A percentile compares a stretch with the other conserved stretches of the same genome.
These are phyloP conservation scores for Lentinula detonsa DNA, from an alignment of 768 basidiomycete species.

Conservation along the genomic window DNA sequence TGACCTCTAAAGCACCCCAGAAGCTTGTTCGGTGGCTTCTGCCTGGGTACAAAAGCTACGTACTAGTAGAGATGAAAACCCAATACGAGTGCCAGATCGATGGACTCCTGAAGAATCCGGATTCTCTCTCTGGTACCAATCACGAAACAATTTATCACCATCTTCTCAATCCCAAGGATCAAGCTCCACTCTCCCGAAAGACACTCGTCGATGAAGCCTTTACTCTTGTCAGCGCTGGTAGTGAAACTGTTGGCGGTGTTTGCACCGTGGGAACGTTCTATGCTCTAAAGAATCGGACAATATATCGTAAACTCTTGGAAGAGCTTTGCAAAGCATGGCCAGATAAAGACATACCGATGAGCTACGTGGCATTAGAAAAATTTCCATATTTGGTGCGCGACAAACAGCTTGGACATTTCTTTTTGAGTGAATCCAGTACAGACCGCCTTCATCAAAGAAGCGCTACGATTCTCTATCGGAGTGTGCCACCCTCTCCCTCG, in stretches of 20 bases:
- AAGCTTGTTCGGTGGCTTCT: slow-evolving; percentile 12
- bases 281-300: slow-evolving; percentile 14
- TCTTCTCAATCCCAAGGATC: slow-evolving; percentile 13
- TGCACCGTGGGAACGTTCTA: slow-evolving; percentile 20
- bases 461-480: slow-evolving; percentile 35
- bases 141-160: slow-evolving; percentile 32
- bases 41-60: slow-evolving; percentile 12
- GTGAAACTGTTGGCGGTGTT: slow-evolving; percentile 23
- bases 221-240: slow-evolving; percentile 23
- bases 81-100: slow-evolving; percentile 18
- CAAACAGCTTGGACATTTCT: not conserved
- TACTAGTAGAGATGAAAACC: slow-evolving; percentile 10
- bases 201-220: slow-evolving; percentile 17
- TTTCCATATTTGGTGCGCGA: slow-evolving; percentile 29
- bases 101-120: slow-evolving; percentile 18
- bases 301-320: slow-evolving; percentile 14
- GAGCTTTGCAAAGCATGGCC: slow-evolving; percentile 30
- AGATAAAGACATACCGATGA: slow-evolving; percentile 17
- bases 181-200: slow-evolving; percentile 12
- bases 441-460: slow-evolving; percentile 44
- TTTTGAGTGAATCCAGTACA: slow-evolving; percentile 9
- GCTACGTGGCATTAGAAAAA: slow-evolving; percentile 25
- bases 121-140: slow-evolving; percentile 17
- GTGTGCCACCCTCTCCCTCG: slow-evolving; percentile 31
- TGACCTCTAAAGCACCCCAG: slow-evolving; percentile 12